Evolutionary conservation across 1,284 basidiomycete species (phyloP).

Genomic region (Ganoderma leucocontextum): DNA sequence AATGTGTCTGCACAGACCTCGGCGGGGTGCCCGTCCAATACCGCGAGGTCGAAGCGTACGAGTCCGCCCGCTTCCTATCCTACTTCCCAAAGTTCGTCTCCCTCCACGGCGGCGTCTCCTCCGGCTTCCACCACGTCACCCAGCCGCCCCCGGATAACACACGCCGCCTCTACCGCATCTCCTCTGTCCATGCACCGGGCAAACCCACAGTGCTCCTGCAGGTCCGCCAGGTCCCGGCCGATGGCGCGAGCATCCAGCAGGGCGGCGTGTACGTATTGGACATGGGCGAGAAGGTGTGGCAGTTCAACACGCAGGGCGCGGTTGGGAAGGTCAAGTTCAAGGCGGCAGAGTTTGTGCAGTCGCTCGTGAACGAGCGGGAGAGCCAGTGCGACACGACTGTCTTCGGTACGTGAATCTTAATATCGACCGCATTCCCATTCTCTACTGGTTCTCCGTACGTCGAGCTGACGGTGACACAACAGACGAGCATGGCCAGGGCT

Average conservation of each 20-base stretch:
- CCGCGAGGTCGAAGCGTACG: constrained; percentile 66
- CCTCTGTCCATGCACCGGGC: constrained; percentile 26
- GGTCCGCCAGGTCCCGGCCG: constrained; percentile 56
- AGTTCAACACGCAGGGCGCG: constrained; percentile 62
- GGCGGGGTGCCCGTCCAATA: constrained; percentile 64
- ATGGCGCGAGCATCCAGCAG: constrained; percentile 54
- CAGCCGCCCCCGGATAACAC: constrained; percentile 52
- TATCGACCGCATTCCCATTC: no score
- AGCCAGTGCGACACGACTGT: constrained; percentile 55
- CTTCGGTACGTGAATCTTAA: constrained; percentile 49
- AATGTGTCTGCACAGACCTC: constrained; percentile 48
- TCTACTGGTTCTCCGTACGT: constrained; percentile 22
- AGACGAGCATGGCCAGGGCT: constrained; percentile 61
- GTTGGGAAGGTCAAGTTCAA: constrained; percentile 64
- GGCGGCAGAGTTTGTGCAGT: constrained; percentile 64
- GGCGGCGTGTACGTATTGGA: constrained; percentile 69
- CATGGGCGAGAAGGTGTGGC: constrained; percentile 57
- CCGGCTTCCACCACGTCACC: constrained; percentile 68
- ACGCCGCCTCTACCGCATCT: constrained; percentile 58
- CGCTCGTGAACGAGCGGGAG: constrained; percentile 52
- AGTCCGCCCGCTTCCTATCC: constrained; percentile 64
- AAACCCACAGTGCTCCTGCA: constrained; percentile 45
- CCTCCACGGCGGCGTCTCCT: constrained; percentile 63
- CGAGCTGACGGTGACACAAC: background rate
- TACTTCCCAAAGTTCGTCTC: constrained; percentile 64